These are phyloP conservation scores for Fulvia fulva DNA, from an alignment of 2,329 filamentous ascomycete species.

Conservation along the genomic window DNA sequence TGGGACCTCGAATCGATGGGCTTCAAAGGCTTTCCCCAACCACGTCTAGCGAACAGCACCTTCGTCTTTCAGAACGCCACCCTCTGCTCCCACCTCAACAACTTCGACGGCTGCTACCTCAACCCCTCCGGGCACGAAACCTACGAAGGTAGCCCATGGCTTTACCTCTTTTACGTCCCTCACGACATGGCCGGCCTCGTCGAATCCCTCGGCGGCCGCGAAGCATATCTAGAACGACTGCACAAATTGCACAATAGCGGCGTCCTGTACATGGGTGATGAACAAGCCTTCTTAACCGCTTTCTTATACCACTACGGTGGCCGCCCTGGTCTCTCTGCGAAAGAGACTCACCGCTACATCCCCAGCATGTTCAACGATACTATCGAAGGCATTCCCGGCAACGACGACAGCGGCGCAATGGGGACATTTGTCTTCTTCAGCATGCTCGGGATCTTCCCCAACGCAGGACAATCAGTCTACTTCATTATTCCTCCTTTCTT, in stretches of 20 bases:
- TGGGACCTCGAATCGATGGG: conserved; percentile 18
- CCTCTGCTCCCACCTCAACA: conserved; percentile 17
- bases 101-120: conserved; percentile 36
- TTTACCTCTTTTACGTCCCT: conserved; percentile 22
- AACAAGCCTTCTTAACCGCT: conserved; percentile 29
- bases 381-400: conserved; percentile 60
- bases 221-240: conserved; percentile 31
- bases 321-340: conserved; percentile 59
- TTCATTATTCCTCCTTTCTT: conserved; percentile 56
- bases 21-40: conserved; percentile 22
- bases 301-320: conserved; percentile 67
- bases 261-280: conserved; percentile 23
- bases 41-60: conserved; percentile 16
- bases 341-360: conserved; percentile 56
- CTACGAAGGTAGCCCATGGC: conserved; percentile 21
- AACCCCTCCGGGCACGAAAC: conserved; percentile 20
- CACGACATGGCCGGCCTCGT: conserved; percentile 21
- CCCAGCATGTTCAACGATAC: conserved; percentile 57
- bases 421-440: conserved; percentile 67
- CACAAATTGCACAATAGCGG: conserved; percentile 60
- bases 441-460: conserved; percentile 64
- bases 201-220: conserved; percentile 15
- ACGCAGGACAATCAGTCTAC: conserved; percentile 60
- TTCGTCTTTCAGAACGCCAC: conserved; percentile 22
- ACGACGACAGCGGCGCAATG: conserved; percentile 70